Percentiles rank a stretch among this genome's conserved stretches.
Conservation (phyloP, 208 protist species). For the Leishmania amazonensis region DNA sequence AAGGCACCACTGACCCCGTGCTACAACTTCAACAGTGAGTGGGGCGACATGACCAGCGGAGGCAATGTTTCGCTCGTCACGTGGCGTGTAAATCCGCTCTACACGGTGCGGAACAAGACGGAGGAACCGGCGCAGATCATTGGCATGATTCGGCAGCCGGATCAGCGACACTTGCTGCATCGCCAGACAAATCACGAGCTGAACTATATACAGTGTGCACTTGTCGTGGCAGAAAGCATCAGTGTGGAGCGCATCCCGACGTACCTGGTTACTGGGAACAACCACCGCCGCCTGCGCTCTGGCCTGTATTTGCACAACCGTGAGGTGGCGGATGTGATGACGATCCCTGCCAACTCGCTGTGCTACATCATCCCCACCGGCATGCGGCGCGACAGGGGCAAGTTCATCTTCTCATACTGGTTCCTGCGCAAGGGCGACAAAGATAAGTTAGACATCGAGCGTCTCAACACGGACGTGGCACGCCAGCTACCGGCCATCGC, state of each 20-base stretch:
- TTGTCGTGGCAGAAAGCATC: constrained; percentile 54
- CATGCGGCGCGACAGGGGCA: constrained; percentile 70
- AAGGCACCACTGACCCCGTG: constrained; percentile 38
- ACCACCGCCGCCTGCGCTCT: constrained; percentile 72
- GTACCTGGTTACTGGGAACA: constrained; percentile 82
- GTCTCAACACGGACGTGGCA: constrained; percentile 57
- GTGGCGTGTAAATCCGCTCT: constrained; percentile 79
- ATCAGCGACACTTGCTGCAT: constrained; percentile 79
- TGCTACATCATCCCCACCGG: constrained; percentile 78
- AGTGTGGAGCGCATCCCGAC: constrained; percentile 55
- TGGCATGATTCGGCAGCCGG: constrained; percentile 76
- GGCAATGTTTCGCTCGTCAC: constrained; percentile 65
- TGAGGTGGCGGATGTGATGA: constrained; percentile 71
- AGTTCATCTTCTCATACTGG: constrained; percentile 88
- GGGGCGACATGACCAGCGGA: constrained; percentile 61
- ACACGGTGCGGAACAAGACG: constrained; percentile 44
- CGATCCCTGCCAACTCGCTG: constrained; percentile 64
- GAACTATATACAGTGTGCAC: constrained; percentile 74
- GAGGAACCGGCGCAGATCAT: constrained; percentile 68
- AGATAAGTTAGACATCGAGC: constrained; percentile 40
- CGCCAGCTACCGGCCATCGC: constrained; percentile 67
- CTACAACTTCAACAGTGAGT: constrained; percentile 77
- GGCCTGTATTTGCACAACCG: constrained; percentile 62
- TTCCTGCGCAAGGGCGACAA: constrained; percentile 47
- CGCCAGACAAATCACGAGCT: constrained; percentile 57